phyloP scores from a whole-genome alignment of 495 filamentous ascomycete genomes.

The Lentithecium fluviatile region DNA sequence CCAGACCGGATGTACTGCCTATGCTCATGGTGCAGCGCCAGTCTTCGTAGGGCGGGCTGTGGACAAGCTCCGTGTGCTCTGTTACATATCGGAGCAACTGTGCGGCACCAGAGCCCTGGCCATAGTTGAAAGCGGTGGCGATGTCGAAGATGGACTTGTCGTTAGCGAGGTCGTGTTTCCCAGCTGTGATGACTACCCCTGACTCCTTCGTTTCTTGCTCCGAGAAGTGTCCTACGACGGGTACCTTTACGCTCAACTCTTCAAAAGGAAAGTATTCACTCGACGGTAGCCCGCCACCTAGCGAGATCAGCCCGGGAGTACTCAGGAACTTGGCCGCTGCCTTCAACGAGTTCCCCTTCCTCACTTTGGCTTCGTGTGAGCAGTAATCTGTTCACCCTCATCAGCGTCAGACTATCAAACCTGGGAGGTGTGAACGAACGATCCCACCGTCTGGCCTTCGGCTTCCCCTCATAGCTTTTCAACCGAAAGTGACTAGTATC shows the following conservation, averaged over 20 bases:
- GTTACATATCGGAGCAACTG: conserved; percentile 86
- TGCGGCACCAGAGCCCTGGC: conserved; percentile 77
- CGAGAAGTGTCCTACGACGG: conserved; percentile 64
- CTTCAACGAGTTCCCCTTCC: conserved; percentile 58
- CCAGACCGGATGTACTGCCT: conserved; percentile 75
- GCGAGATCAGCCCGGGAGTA: conserved; percentile 72
- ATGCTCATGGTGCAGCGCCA: conserved; percentile 75
- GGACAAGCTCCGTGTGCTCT: conserved; percentile 83
- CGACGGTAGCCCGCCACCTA: conserved; percentile 89
- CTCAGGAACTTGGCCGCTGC: conserved; percentile 71
- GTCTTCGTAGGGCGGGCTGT: conserved; percentile 75
- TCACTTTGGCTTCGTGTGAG: conserved; percentile 51
- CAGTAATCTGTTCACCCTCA: conserved; percentile 50
- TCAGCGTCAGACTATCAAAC: conserved; percentile 23
- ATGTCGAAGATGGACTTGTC: conserved; percentile 72
- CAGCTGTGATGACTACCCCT: conserved; percentile 52
- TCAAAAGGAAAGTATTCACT: conserved; percentile 87
- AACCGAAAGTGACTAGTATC: conserved; percentile 85
- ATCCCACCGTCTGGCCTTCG: conserved; percentile 80
- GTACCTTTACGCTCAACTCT: conserved; percentile 65
- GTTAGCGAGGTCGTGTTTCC: conserved; percentile 76
- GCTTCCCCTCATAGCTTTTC: conserved; percentile 63
- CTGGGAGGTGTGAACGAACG: conserved; percentile 46
- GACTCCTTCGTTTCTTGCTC: conserved; percentile 57
- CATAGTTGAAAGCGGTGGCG: conserved; percentile 83